Base-by-base conservation (phyloP, 192 early-diverging fungal species). In the Dissophora globulifera region DNA sequence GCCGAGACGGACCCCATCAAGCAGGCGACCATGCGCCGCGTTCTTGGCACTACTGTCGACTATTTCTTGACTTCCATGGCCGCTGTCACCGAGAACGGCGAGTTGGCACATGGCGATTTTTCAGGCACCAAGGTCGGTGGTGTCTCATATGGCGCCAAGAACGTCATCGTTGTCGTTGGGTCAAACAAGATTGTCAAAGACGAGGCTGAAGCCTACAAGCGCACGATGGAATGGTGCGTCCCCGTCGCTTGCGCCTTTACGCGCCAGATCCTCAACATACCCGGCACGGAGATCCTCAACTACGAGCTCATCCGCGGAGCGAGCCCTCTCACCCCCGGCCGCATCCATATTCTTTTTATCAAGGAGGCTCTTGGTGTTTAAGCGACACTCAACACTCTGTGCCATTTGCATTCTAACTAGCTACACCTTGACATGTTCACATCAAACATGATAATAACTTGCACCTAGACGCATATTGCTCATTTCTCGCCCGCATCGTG, bases 131-230 rank as follows among this genome's bases (percentile, higher is more conserved):
- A 72, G 53, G 67, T 81, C 38, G 66, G 67, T 12, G 79, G 79
- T 41, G 70, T 67, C 10, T 42, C 65, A 40, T 64, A 71, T 26
- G 69, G 69, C 42, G 59, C 76, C 31, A 32, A 23, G 15, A 79
- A 71, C 52, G 57, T 69, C 16, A 66, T 81, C 8, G 59, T 81
- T 8, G 23, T 81, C 26, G 62, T 47, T 20, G 79, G 79, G 23
- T 48, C 79, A 51, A 81, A 81, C 63, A 81, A 81, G 59, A 81
- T 81, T 40, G 79, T 81, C 49, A 79, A 78, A 58, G 67, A 81
- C 38, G 57, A 67, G 50, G 59, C 25, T 1, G 79, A 60, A n/a
- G 79, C 76, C 10, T 31, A 25, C 49, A 69, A 32, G 25, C 71
- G 79, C 16, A 63, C 58, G 15, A 20, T 40, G 32, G 74, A 79